Evolutionary conservation across 2,329 filamentous ascomycete species (phyloP), one percentile per base, ranked within the genome.

Genomic region (Colletotrichum abscissum): DNA sequence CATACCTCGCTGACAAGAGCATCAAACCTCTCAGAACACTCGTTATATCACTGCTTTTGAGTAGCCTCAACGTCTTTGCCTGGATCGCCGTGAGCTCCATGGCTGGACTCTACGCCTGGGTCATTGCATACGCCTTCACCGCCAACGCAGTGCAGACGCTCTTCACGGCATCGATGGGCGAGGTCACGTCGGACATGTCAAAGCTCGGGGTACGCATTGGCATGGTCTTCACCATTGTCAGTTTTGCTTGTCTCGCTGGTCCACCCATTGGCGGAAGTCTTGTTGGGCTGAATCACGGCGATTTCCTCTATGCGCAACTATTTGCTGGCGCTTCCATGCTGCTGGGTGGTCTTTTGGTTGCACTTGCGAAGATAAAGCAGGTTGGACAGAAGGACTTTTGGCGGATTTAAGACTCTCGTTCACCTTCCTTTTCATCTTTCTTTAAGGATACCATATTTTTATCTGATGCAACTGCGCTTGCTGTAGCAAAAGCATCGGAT

Each of bases 261-360:
- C 82, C 83, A 4, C 84, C 84, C 0, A 79, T 85, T 24, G 84
- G 84, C 0, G 84, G 84, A 0, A 84, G 85, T 1, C 82, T 90
- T 11, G 84, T 90, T 42, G 79, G 38, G 4, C 9, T 60, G 5
- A 49, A 24, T 6, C 14, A 56, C 2, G 71, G 30, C 22, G 4
- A 70, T 8, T 73, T 60, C 42, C 24, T 64, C 22, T 71, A 73
- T 26, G 67, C 71, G 4, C 71, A 73, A 14, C 33, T 73, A 22
- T 73, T 73, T 7, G 71, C 67, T 4, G 71, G 71, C 22, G 46
- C 67, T 2, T 56, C 49, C 16, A 70, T 73, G 71, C 46, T 73
- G 8, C 26, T 73, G 2, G 71, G 71, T 2, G 71, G 71, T 0
- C n/a, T 70, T 2, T 63, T 74, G 9, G 72, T 74, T 8, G 63